Conservation (phyloP, 768 basidiomycete genomes). For the Brasilioporus rufonigricans region DNA sequence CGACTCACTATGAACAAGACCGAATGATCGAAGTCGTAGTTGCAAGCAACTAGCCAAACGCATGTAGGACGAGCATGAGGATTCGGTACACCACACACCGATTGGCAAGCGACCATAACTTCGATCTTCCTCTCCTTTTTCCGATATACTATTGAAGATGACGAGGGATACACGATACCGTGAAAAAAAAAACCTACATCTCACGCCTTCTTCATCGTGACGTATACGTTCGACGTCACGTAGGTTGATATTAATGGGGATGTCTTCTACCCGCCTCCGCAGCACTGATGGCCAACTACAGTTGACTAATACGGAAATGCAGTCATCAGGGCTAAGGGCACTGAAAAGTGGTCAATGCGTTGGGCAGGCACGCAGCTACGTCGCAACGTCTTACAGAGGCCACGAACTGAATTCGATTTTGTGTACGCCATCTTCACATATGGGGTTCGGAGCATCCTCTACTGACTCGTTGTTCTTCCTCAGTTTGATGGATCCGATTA, state of each 20-base stretch:
- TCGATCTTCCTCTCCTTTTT: constrained; percentile 7
- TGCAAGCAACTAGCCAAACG: constrained; percentile 2
- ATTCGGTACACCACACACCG: background rate
- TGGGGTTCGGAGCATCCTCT: background rate
- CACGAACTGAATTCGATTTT: background rate
- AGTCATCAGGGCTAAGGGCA: background rate
- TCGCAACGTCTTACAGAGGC: constrained; percentile 8
- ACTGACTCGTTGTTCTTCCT: background rate
- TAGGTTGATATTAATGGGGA: constrained; percentile 1
- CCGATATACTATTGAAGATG: constrained; percentile 4
- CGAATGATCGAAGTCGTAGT: constrained; percentile 10
- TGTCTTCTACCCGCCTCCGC: background rate
- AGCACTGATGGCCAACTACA: background rate
- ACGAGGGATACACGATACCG: background rate
- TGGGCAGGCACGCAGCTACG: background rate
- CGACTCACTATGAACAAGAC: constrained; percentile 10
- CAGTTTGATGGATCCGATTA: constrained; percentile 4
- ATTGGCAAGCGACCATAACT: constrained; percentile 2
- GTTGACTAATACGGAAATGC: background rate
- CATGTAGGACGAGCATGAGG: background rate
- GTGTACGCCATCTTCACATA: background rate
- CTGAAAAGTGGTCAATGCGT: background rate
- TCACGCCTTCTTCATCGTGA: background rate
- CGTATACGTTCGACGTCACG: background rate
- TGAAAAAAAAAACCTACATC: constrained; percentile 4